These are phyloP conservation scores for Striga asiatica DNA, from an alignment of 257 asterid species.

Conservation along the genomic window DNA sequence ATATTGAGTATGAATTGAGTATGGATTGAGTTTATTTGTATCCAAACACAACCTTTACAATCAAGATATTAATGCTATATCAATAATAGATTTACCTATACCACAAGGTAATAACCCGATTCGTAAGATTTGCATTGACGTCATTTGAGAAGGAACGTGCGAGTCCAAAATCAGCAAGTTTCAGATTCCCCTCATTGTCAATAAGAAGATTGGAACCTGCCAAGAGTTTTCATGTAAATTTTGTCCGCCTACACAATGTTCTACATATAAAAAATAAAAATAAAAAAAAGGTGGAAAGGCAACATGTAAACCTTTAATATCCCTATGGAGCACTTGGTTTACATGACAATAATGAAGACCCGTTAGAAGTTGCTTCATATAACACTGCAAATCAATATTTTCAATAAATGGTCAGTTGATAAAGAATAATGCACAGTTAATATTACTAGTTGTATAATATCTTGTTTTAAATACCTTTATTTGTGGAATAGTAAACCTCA, in stretches of 20 bases:
- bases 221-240: constrained; percentile 8
- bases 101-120: constrained; percentile 95
- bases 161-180: constrained; percentile 94
- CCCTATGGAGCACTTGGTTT: constrained; percentile 96
- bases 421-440: constrained; percentile 13
- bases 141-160: constrained; percentile 83
- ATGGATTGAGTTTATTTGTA: no score
- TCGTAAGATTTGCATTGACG: constrained; percentile 76
- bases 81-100: constrained; percentile 52
- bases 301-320: constrained; percentile 68
- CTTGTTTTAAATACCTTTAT: constrained; percentile 66
- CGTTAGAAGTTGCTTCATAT: constrained; percentile 88
- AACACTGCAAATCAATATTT: constrained; percentile 49
- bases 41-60: constrained; percentile 3
- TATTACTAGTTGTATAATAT: constrained; percentile 1
- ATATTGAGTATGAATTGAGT: no score
- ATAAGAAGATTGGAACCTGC: constrained; percentile 95
- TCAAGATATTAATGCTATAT: constrained; percentile 1
- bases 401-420: constrained; percentile 17
- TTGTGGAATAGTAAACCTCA: constrained; percentile 85
- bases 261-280: constrained; percentile 6
- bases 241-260: constrained; percentile 4
- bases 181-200: constrained; percentile 89
- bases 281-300: no score
- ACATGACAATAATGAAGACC: constrained; percentile 94